A percentile compares a stretch with the other conserved stretches of the same genome.
These are phyloP conservation scores for Diaporthe batatas DNA, from an alignment of 2,329 filamentous ascomycete species.

Conservation along the genomic window DNA sequence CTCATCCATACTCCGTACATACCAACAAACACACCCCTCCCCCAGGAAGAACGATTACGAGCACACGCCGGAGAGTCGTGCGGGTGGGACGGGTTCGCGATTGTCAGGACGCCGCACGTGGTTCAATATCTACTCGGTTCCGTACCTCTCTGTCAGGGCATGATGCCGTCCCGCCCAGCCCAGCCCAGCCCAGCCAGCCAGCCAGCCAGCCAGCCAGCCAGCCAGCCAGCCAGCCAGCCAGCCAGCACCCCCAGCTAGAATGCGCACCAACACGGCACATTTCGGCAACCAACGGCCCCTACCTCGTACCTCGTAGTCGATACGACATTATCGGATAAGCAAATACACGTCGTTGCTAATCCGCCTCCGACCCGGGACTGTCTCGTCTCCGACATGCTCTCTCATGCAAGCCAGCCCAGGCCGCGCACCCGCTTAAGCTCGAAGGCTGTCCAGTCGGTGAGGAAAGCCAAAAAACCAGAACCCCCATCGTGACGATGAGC, in stretches of 20 bases:
- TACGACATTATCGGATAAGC: background rate
- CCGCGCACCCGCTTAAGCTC: conserved; percentile 21
- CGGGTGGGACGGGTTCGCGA: background rate
- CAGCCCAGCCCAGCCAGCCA: background rate
- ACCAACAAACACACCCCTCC: too few relatives aligned
- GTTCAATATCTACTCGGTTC: too few relatives aligned
- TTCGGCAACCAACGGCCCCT: background rate
- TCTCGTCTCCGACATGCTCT: background rate
- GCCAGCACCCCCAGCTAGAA: background rate
- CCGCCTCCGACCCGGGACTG: conserved; percentile 17
- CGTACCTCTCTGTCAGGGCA: background rate
- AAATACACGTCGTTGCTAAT: background rate
- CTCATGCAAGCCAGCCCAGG: conserved; percentile 12
- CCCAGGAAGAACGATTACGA: background rate
- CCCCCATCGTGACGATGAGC: conserved; percentile 8
- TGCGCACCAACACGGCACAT: background rate
- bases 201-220: background rate
- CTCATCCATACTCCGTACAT: too few relatives aligned
- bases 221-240: background rate
- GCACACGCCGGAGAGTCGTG: background rate
- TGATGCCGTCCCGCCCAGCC: background rate
- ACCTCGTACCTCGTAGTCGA: background rate
- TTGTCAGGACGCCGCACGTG: background rate
- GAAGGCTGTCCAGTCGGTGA: conserved; percentile 33
- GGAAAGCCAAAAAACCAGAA: conserved; percentile 30